Conservation (phyloP, 768 basidiomycete species). For the Rickenella mellea region DNA sequence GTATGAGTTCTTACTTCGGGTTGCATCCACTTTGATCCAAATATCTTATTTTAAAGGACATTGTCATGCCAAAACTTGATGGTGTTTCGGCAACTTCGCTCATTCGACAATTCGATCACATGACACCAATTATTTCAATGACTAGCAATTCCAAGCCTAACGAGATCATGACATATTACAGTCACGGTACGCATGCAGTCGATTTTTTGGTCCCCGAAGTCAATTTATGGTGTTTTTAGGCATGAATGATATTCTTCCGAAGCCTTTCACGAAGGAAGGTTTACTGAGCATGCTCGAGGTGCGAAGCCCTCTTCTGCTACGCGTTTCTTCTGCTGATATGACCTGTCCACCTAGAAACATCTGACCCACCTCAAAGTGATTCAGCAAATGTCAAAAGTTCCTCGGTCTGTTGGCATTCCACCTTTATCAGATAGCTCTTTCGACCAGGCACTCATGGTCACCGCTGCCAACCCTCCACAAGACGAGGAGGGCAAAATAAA, state of each 20-base stretch:
- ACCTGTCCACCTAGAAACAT: conserved; percentile 50
- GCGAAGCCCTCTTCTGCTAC: conserved; percentile 8
- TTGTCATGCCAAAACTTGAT: conserved; percentile 52
- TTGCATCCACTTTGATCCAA: background rate
- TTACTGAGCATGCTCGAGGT: conserved; percentile 90
- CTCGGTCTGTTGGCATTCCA: conserved; percentile 59
- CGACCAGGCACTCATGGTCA: conserved; percentile 43
- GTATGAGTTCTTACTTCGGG: conserved; percentile 28
- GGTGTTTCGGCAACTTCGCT: conserved; percentile 33
- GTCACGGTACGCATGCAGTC: conserved; percentile 54
- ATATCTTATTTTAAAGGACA: conserved; percentile 47
- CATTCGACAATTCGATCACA: conserved; percentile 37
- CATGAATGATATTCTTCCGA: conserved; percentile 96
- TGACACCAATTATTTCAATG: conserved; percentile 46
- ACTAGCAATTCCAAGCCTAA: conserved; percentile 59
- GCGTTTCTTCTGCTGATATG: background rate
- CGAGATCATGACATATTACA: conserved; percentile 87
- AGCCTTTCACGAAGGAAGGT: conserved; percentile 94
- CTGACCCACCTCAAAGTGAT: conserved; percentile 81
- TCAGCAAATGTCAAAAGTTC: conserved; percentile 61
- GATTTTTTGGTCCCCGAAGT: background rate
- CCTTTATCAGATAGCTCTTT: conserved; percentile 45
- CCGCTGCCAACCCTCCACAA: conserved; percentile 14
- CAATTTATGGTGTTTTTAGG: too few relatives aligned
- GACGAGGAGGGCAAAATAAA: conserved; percentile 53